A percentile compares a stretch with the other conserved stretches of the same genome.
Evolutionary conservation across 441 rosid species (phyloP).

Genomic region (Raphanus hybrid): DNA sequence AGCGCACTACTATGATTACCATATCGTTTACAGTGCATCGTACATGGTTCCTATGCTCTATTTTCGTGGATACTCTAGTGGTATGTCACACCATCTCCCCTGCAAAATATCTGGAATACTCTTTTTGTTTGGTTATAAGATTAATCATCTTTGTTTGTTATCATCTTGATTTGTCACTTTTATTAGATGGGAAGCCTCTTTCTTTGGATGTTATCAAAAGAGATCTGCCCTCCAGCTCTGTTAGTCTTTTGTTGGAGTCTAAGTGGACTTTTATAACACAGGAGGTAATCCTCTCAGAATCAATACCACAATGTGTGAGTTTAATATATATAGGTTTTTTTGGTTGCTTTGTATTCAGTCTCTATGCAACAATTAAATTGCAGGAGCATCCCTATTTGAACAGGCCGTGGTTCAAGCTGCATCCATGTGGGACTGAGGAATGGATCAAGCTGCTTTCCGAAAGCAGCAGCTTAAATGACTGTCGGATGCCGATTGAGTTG

Average conservation of each 20-base stretch:
- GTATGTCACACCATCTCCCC: constrained; percentile 46
- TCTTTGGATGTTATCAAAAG: constrained; percentile 64
- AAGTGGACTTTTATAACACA: constrained; percentile 90
- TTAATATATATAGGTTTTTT: not conserved
- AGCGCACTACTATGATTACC: constrained; percentile 74
- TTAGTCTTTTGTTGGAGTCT: constrained; percentile 59
- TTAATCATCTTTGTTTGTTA: constrained; percentile 1
- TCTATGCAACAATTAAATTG: constrained; percentile 5
- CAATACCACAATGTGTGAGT: constrained; percentile 1
- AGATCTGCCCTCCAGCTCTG: constrained; percentile 71
- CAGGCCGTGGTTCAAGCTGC: constrained; percentile 92
- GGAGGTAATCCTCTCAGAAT: constrained; percentile 52
- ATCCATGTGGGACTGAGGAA: constrained; percentile 89
- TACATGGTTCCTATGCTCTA: constrained; percentile 81
- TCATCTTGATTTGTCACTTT: constrained; percentile 4
- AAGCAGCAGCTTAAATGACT: constrained; percentile 38
- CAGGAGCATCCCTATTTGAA: constrained; percentile 95
- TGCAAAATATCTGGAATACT: not conserved
- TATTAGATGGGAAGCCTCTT: constrained; percentile 67
- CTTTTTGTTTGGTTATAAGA: not conserved
- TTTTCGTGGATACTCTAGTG: constrained; percentile 63
- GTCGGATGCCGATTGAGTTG: constrained; percentile 42
- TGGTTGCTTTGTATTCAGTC: constrained; percentile 1
- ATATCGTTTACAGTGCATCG: constrained; percentile 70
- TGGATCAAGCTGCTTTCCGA: constrained; percentile 76